Conservation (phyloP, 2,329 filamentous ascomycete genomes). For the Pseudovirgaria hyperparasitica region DNA sequence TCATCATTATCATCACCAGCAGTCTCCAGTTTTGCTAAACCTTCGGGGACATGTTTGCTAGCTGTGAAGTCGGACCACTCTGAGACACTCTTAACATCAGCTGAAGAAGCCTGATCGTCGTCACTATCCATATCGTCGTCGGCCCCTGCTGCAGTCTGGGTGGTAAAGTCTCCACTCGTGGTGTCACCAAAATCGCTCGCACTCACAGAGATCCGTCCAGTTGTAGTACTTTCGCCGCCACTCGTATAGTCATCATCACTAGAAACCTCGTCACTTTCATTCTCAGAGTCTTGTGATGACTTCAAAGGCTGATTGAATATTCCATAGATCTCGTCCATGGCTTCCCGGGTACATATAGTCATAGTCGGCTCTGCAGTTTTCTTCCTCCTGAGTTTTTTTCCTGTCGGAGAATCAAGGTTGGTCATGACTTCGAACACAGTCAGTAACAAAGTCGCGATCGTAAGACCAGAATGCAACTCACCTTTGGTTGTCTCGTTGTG, state of each 20-base stretch:
- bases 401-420: slow-evolving; percentile 79
- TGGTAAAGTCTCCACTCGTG: slow-evolving; percentile 36
- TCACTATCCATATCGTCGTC: slow-evolving; percentile 27
- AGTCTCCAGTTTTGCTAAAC: slow-evolving; percentile 23
- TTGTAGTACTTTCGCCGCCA: slow-evolving; percentile 70
- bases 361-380: slow-evolving; percentile 82
- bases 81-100: slow-evolving; percentile 40
- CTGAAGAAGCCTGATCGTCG: slow-evolving; percentile 18
- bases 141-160: slow-evolving; percentile 23
- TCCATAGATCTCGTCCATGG: slow-evolving; percentile 93
- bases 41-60: slow-evolving; percentile 54
- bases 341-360: slow-evolving; percentile 90
- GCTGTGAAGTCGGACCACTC: slow-evolving; percentile 85
- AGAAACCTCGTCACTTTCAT: slow-evolving; percentile 53
- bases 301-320: slow-evolving; percentile 84
- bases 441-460: too few species aligned
- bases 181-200: slow-evolving; percentile 53
- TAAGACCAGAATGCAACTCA: too few species aligned
- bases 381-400: slow-evolving; percentile 65
- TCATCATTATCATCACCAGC: slow-evolving; percentile 20
- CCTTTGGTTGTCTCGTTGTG: slow-evolving; percentile 14
- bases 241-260: slow-evolving; percentile 72
- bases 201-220: slow-evolving; percentile 53
- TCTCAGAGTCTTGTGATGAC: slow-evolving; percentile 32
- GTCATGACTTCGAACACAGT: slow-evolving; percentile 75